A percentile compares a stretch with the other conserved stretches of the same genome.
These are phyloP conservation scores for Sindora glabra DNA, from an alignment of 306 rosid species.

Conservation along the genomic window DNA sequence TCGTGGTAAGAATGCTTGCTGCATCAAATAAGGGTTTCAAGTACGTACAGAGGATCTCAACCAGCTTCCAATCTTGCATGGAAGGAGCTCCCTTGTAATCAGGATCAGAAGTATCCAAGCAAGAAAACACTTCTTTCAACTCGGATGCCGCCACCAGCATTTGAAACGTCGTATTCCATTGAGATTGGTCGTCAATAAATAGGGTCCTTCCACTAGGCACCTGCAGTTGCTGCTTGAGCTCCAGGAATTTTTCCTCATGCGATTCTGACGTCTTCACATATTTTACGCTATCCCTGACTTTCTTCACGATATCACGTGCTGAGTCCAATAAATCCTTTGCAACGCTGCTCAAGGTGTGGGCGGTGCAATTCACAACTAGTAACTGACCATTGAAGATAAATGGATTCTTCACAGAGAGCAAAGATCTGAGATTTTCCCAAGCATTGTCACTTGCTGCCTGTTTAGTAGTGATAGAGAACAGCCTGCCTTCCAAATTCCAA, in stretches of 20 bases:
- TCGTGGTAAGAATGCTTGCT: slow-evolving; percentile 53
- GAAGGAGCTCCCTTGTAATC: slow-evolving; percentile 75
- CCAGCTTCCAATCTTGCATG: slow-evolving; percentile 77
- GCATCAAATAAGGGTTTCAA: slow-evolving; percentile 76
- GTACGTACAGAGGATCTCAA: slow-evolving; percentile 60
- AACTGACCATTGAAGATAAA: slow-evolving; percentile 74
- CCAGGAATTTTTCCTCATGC: slow-evolving; percentile 74
- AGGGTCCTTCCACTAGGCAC: slow-evolving; percentile 77
- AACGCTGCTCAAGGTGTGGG: slow-evolving; percentile 58
- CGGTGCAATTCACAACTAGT: slow-evolving; percentile 70
- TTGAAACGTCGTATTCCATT: slow-evolving; percentile 84
- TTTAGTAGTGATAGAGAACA: slow-evolving; percentile 70
- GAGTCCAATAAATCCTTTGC: slow-evolving; percentile 60
- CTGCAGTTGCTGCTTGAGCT: slow-evolving; percentile 79
- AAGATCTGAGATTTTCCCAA: slow-evolving; percentile 66
- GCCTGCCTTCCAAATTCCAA: slow-evolving; percentile 71
- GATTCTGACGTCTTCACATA: slow-evolving; percentile 84
- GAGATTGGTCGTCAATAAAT: slow-evolving; percentile 66
- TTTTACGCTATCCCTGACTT: slow-evolving; percentile 74
- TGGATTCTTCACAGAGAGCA: slow-evolving; percentile 70
- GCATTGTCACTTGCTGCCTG: slow-evolving; percentile 39
- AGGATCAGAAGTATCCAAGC: slow-evolving; percentile 78
- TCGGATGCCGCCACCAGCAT: slow-evolving; percentile 84
- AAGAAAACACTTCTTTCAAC: slow-evolving; percentile 74
- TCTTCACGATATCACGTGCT: slow-evolving; percentile 39